These are phyloP conservation scores for Scheffersomyces ergatensis DNA, from an alignment of 805 yeast genomes.

Conservation along the genomic window DNA sequence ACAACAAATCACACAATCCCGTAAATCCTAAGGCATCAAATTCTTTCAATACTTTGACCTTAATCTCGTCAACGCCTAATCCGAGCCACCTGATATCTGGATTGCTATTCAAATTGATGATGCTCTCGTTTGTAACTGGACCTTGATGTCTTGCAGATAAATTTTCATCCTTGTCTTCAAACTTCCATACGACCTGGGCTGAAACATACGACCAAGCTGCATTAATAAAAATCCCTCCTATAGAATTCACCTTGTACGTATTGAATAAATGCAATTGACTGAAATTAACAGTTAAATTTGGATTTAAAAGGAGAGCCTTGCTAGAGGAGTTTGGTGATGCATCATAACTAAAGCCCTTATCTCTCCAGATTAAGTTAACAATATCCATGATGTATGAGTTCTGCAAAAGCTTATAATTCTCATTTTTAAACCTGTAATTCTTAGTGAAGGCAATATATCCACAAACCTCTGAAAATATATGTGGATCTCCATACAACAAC, in stretches of 20 bases:
- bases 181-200: conserved; percentile 40
- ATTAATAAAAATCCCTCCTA: conserved; percentile 47
- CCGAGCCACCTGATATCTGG: conserved; percentile 34
- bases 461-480: conserved; percentile 44
- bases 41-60: conserved; percentile 40
- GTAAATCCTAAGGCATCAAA: conserved; percentile 43
- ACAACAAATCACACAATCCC: conserved; percentile 50
- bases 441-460: conserved; percentile 45
- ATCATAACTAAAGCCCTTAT: conserved; percentile 45
- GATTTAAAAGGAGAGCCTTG: conserved; percentile 38
- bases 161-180: conserved; percentile 40
- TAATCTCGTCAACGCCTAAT: conserved; percentile 43
- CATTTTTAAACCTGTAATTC: conserved; percentile 22
- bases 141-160: conserved; percentile 47
- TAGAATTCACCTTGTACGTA: conserved; percentile 12
- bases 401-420: conserved; percentile 29
- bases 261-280: conserved; percentile 27
- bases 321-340: conserved; percentile 21
- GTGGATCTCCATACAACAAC: conserved; percentile 42
- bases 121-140: conserved; percentile 47
- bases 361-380: conserved; percentile 56
- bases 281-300: conserved; percentile 27
- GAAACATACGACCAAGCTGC: conserved; percentile 49
- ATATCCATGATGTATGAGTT: conserved; percentile 55
- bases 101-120: conserved; percentile 26